Percentiles rank a stretch among this genome's conserved stretches.
phyloP scores from a whole-genome alignment of 768 basidiomycete genomes.

The Harrya chromipes region DNA sequence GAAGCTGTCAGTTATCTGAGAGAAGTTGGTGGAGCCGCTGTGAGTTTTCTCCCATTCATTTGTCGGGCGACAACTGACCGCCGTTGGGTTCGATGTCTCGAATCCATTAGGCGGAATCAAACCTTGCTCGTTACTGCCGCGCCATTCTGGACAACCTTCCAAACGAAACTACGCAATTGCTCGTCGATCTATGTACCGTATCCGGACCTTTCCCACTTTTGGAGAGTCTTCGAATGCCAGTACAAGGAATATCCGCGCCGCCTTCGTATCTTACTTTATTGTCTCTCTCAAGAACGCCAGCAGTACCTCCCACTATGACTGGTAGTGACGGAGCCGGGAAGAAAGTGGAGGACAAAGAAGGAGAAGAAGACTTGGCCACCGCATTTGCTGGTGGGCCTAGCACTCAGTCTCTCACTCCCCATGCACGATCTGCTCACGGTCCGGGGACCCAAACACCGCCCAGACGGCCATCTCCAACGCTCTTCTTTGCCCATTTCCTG shows the following conservation, averaged over 20 bases:
- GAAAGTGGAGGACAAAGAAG: constrained; percentile 14
- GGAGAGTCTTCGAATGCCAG: constrained; percentile 18
- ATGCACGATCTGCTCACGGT: constrained; percentile 3
- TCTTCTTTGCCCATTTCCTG: constrained; percentile 93
- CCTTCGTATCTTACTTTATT: constrained; percentile 82
- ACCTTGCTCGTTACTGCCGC: constrained; percentile 84
- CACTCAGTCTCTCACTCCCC: constrained; percentile 10
- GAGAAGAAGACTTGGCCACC: constrained; percentile 18
- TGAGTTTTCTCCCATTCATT: constrained; percentile 38
- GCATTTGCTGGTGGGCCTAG: constrained; percentile 28
- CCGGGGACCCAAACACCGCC: constrained; percentile 30
- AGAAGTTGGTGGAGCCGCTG: constrained; percentile 72
- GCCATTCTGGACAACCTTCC: constrained; percentile 81
- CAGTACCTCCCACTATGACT: constrained; percentile 40
- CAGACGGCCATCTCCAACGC: constrained; percentile 71
- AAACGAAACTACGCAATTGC: constrained; percentile 82
- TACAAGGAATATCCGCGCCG: constrained; percentile 28
- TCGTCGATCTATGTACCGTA: constrained; percentile 89
- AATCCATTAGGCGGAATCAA: constrained; percentile 72
- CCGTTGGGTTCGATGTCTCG: not conserved
- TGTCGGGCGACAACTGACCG: not conserved
- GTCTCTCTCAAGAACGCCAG: constrained; percentile 59
- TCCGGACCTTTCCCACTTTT: constrained; percentile 43
- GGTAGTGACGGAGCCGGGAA: constrained; percentile 25
- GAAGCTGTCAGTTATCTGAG: constrained; percentile 84